Base-by-base conservation (phyloP, 1,139 yeast species). In the Zhuliangozyma parablackwelliae region DNA sequence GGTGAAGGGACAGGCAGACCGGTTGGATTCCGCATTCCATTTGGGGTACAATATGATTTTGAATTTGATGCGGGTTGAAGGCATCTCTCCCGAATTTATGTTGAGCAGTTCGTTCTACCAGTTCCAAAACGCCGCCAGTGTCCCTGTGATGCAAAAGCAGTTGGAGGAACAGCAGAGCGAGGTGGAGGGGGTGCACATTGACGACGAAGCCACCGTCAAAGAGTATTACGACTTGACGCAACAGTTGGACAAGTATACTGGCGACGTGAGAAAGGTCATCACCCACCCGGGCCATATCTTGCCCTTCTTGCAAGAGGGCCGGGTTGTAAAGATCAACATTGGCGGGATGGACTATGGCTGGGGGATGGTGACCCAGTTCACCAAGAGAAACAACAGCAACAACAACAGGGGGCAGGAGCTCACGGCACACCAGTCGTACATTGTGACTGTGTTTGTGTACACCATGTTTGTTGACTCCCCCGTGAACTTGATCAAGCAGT, bases 1-100 rank as follows among this genome's bases (percentile, higher is more conserved):
- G 98, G 97, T 94, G 13, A 90, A 90, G 57, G 99, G 99, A 53
- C 96, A 88, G 57, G 96, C 97, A 25, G 97, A 92, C 61, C 72
- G 97, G 48, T 72, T 92, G 43, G 97, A 92, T 54, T 90, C 97
- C 24, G 97, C 97, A 0, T 92, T 92, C 75, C 97, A 90, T 58
- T 68, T 94, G 45, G 96, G 97, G 12, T 94, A 94, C 63, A 94
- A 92, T 59, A 94, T 94, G 99, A 87, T 92, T 54, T 74, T 92
- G 59, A 94, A 94, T 56, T 72, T 94, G 59, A 78, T 92, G 83
- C 79, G 98, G 56, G 98, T 94, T 11, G 98, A 92, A 63, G 97
- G 98, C 42, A 88, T 94, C 39, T 89, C 97, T 0, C 98, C 98
- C 0, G 98, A 94, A 59, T 94, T 84, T 48, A 90, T 94, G 97